These are phyloP conservation scores for Pezicula radicicola DNA, from an alignment of 2,329 filamentous ascomycete species.

Conservation along the genomic window DNA sequence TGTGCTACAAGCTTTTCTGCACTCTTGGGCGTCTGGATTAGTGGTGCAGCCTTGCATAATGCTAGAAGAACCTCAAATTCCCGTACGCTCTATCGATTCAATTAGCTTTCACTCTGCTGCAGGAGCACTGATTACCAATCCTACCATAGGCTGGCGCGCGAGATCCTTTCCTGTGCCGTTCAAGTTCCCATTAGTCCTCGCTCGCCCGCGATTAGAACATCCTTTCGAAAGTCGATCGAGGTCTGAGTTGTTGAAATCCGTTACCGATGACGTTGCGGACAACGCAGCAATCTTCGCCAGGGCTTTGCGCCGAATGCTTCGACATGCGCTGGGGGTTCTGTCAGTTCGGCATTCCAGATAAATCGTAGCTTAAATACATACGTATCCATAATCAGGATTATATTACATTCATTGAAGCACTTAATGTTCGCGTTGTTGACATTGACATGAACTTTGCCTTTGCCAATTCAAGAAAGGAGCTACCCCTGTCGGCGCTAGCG, in stretches of 20 bases:
- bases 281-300: constrained; percentile 64
- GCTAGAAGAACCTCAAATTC: constrained; percentile 92
- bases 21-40: constrained; percentile 66
- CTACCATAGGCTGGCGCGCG: constrained; percentile 60
- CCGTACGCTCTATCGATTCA: constrained; percentile 62
- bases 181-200: constrained; percentile 37
- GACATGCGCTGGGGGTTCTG: constrained; percentile 30
- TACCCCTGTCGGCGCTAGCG: no score
- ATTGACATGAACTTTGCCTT: no score
- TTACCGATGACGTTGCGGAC: constrained; percentile 51
- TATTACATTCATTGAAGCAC: not conserved
- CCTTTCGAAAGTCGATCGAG: constrained; percentile 60
- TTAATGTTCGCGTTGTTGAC: no score
- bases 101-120: constrained; percentile 11
- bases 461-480: no score
- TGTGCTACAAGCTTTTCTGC: constrained; percentile 78
- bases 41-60: constrained; percentile 83
- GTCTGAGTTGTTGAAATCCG: constrained; percentile 59
- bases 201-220: constrained; percentile 41
- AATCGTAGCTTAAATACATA: constrained; percentile 1
- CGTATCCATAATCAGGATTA: constrained; percentile 16
- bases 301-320: constrained; percentile 58
- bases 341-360: constrained; percentile 13
- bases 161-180: constrained; percentile 49
- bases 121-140: not conserved